Evolutionary conservation across 768 basidiomycete species (phyloP).

Genomic region (Tremella fuciformis): DNA sequence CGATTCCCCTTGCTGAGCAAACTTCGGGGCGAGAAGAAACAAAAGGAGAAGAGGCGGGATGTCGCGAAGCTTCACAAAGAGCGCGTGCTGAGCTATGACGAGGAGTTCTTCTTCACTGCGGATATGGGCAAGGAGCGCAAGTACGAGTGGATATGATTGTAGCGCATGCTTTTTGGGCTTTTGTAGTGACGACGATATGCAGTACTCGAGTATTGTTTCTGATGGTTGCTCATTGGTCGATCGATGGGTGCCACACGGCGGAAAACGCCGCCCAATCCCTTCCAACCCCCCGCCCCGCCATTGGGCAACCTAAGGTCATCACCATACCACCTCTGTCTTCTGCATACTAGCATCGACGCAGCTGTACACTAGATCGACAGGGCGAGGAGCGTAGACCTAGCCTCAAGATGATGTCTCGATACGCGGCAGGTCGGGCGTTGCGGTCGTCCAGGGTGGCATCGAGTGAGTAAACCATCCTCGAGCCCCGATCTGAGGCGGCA

Average conservation of each 20-base stretch:
- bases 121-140: constrained; percentile 11
- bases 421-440: not conserved
- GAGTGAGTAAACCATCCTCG: not conserved
- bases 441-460: not conserved
- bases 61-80: constrained; percentile 23
- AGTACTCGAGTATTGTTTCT: not conserved
- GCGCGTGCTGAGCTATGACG: constrained; percentile 16
- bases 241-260: not conserved
- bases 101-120: constrained; percentile 18
- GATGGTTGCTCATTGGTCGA: constrained; percentile 3
- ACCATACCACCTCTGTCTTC: no score
- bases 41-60: constrained; percentile 11
- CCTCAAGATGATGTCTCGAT: no score
- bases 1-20: constrained; percentile 31
- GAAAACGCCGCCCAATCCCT: no score
- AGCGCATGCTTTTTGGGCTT: not conserved
- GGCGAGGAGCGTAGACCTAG: no score
- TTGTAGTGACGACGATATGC: not conserved
- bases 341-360: no score
- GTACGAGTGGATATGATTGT: constrained; percentile 3
- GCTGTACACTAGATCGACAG: no score
- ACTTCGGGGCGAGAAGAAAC: not conserved
- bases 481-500: not conserved
- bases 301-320: no score
- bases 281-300: no score